A percentile compares a stretch with the other conserved stretches of the same genome.
These are phyloP conservation scores for Tulasnella sp. DNA, from an alignment of 768 basidiomycete genomes.

Conservation along the genomic window DNA sequence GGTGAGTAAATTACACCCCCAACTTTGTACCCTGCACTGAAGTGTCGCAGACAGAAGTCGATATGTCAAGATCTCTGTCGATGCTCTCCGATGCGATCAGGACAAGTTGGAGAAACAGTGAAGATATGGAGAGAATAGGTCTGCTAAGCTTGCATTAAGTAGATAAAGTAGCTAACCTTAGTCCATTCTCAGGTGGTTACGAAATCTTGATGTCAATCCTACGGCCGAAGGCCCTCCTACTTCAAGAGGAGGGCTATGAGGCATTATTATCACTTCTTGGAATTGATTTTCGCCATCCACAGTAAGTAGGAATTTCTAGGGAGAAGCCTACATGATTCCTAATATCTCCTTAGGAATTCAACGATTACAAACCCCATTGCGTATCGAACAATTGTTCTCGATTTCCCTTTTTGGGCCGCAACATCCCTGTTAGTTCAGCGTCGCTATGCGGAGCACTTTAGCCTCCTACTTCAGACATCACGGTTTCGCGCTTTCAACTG, in stretches of 20 bases:
- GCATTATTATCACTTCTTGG: conserved; percentile 78
- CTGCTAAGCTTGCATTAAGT: neutral
- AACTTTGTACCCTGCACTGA: neutral
- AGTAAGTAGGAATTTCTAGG: no score
- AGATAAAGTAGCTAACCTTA: neutral
- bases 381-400: conserved; percentile 71
- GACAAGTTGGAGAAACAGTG: conserved; percentile 85
- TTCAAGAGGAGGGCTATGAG: conserved; percentile 73
- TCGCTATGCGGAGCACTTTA: conserved; percentile 70
- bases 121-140: conserved; percentile 87
- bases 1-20: conserved; percentile 29
- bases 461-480: conserved; percentile 56
- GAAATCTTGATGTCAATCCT: conserved; percentile 71
- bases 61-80: conserved; percentile 56
- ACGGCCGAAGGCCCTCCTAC: conserved; percentile 51
- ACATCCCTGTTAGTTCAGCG: conserved; percentile 64
- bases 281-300: conserved; percentile 65
- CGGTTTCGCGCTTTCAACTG: conserved; percentile 69
- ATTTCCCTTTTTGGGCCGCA: conserved; percentile 92
- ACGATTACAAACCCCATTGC: conserved; percentile 72
- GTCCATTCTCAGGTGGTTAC: conserved; percentile 56
- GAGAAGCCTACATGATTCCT: no score
- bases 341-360: conserved; percentile 44
- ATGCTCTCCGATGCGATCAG: conserved; percentile 65
- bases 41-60: conserved; percentile 49